Conservation (phyloP, 2,329 filamentous ascomycete species). For the Phoma sp. region DNA sequence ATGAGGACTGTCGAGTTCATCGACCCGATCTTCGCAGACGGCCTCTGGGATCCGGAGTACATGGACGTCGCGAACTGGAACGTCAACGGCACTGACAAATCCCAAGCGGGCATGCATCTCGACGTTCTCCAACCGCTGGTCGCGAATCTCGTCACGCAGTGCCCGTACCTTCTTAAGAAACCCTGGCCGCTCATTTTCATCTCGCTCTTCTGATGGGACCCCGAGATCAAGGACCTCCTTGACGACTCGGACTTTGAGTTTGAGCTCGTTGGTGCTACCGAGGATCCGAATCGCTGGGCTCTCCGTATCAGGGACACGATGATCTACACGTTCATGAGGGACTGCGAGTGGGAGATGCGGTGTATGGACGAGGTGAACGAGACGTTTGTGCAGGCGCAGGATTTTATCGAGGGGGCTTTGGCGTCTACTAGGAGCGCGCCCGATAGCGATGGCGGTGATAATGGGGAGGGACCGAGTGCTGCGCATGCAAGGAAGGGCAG, state of each 20-base stretch:
- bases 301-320: background rate
- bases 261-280: background rate
- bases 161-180: background rate
- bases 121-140: background rate
- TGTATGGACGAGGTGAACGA: background rate
- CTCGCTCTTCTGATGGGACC: background rate
- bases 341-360: background rate
- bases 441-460: background rate
- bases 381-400: background rate
- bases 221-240: background rate
- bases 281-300: background rate
- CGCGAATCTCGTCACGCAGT: background rate
- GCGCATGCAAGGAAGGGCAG: background rate
- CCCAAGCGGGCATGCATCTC: background rate
- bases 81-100: background rate
- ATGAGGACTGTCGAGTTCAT: background rate
- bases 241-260: background rate
- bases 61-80: background rate
- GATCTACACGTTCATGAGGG: background rate
- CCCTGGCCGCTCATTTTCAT: background rate
- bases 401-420: background rate
- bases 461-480: too few species aligned
- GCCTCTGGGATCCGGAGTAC: background rate
- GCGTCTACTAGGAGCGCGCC: background rate
- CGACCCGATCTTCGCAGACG: background rate